These are phyloP conservation scores for Zarea fungicola DNA, from an alignment of 2,329 filamentous ascomycete species.

Conservation along the genomic window DNA sequence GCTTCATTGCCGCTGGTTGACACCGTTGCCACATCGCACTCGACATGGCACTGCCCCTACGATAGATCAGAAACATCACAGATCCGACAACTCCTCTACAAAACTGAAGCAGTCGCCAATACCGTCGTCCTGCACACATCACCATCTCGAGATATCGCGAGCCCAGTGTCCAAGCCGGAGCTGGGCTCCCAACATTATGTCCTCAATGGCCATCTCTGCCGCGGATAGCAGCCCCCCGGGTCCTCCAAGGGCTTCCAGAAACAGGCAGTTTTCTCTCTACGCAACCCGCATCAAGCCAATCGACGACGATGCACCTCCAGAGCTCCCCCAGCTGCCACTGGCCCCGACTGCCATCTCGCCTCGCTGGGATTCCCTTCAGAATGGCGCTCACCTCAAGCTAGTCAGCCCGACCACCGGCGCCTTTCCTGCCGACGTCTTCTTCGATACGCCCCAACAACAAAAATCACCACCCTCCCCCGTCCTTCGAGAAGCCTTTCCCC, in stretches of 20 bases:
- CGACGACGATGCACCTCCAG: neutral
- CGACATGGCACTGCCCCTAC: too few relatives aligned
- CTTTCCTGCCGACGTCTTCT: conserved; percentile 10
- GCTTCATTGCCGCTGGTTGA: too few relatives aligned
- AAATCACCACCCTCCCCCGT: neutral
- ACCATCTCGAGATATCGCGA: neutral
- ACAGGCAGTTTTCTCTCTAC: conserved; percentile 12
- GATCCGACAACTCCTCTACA: too few relatives aligned
- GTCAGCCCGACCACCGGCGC: conserved; percentile 3
- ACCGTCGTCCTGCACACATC: neutral
- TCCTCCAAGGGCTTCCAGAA: conserved; percentile 1
- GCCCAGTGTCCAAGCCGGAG: conserved; percentile 11
- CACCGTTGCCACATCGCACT: too few relatives aligned
- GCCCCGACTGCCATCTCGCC: conserved; percentile 30
- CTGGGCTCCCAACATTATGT: conserved; percentile 12
- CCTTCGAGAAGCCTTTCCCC: conserved; percentile 8
- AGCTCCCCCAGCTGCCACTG: conserved; percentile 16
- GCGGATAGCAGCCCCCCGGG: neutral
- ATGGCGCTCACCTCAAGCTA: conserved; percentile 9
- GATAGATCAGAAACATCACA: too few relatives aligned
- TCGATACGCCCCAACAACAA: neutral
- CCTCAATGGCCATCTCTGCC: neutral
- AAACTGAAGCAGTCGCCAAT: too few relatives aligned
- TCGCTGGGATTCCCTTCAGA: conserved; percentile 41
- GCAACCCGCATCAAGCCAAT: conserved; percentile 10